A percentile compares a stretch with the other conserved stretches of the same genome.
These are phyloP conservation scores for Botrytis aclada DNA, from an alignment of 2,329 filamentous ascomycete species.

Conservation along the genomic window DNA sequence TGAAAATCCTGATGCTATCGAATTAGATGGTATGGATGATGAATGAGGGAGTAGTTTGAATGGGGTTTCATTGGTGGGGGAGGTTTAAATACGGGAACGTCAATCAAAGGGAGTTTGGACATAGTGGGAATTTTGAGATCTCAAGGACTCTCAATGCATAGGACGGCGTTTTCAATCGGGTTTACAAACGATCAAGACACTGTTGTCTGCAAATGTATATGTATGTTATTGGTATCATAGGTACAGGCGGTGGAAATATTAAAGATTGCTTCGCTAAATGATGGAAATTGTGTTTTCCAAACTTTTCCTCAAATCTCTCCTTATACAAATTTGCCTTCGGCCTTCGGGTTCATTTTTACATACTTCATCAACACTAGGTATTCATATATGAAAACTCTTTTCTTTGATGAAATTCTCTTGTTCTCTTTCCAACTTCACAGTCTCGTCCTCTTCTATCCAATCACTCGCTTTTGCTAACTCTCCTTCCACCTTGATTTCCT, in stretches of 20 bases:
- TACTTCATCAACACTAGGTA: background rate
- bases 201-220: conserved; percentile 12
- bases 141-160: conserved; percentile 21
- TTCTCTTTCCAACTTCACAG: background rate
- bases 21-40: conserved; percentile 58
- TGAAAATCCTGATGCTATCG: conserved; percentile 81
- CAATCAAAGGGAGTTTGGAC: conserved; percentile 16
- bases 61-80: conserved; percentile 6
- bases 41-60: conserved; percentile 21
- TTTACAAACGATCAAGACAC: conserved; percentile 7
- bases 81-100: conserved; percentile 10
- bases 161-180: conserved; percentile 22
- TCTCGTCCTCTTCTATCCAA: background rate
- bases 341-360: background rate
- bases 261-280: conserved; percentile 10
- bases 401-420: background rate
- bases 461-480: conserved; percentile 17
- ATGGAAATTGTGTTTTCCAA: background rate
- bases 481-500: conserved; percentile 13
- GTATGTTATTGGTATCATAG: conserved; percentile 15
- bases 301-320: background rate
- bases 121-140: conserved; percentile 15
- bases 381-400: background rate
- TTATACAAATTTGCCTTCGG: background rate
- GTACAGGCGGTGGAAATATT: conserved; percentile 5